phyloP scores from a whole-genome alignment of 2,329 filamentous ascomycete genomes.

The Corynespora cassiicola region DNA sequence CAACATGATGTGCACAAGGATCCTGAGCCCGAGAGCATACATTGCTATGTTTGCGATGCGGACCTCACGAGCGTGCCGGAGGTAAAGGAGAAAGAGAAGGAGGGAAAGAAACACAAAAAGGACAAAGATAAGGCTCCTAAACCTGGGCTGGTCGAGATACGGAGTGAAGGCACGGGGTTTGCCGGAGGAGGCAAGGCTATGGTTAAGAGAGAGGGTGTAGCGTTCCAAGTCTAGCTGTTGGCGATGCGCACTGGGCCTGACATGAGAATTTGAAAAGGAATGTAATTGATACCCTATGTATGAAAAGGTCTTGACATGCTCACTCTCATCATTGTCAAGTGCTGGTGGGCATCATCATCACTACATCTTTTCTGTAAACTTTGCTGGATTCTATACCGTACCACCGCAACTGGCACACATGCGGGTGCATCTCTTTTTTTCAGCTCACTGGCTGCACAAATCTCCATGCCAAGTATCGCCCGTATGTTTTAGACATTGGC shows the following conservation, averaged over 20 bases:
- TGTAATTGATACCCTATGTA: slow-evolving; percentile 1
- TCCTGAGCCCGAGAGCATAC: slow-evolving; percentile 60
- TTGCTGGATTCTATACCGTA: too few species aligned
- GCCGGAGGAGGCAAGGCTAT: slow-evolving; percentile 84
- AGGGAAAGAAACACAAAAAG: slow-evolving; percentile 48
- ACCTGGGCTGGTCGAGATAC: slow-evolving; percentile 78
- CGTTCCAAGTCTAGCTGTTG: slow-evolving; percentile 68
- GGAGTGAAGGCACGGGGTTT: slow-evolving; percentile 90
- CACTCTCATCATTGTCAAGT: too few species aligned
- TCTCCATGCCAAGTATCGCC: too few species aligned
- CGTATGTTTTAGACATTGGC: too few species aligned
- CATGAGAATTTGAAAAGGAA: background rate
- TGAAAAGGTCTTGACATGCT: too few species aligned
- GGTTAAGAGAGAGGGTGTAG: slow-evolving; percentile 78
- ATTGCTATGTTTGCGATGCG: slow-evolving; percentile 87
- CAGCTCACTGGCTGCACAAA: too few species aligned
- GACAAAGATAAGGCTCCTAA: slow-evolving; percentile 65
- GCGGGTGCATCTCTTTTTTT: too few species aligned
- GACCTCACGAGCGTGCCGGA: slow-evolving; percentile 63
- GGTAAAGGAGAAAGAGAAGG: slow-evolving; percentile 40
- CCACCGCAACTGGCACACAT: too few species aligned
- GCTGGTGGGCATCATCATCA: too few species aligned
- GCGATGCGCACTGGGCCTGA: too few species aligned
- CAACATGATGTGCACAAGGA: slow-evolving; percentile 62
- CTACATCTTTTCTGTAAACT: too few species aligned